These are phyloP conservation scores for Coelastrella sp. DNA, from an alignment of 139 green algal genomes.

Conservation along the genomic window DNA sequence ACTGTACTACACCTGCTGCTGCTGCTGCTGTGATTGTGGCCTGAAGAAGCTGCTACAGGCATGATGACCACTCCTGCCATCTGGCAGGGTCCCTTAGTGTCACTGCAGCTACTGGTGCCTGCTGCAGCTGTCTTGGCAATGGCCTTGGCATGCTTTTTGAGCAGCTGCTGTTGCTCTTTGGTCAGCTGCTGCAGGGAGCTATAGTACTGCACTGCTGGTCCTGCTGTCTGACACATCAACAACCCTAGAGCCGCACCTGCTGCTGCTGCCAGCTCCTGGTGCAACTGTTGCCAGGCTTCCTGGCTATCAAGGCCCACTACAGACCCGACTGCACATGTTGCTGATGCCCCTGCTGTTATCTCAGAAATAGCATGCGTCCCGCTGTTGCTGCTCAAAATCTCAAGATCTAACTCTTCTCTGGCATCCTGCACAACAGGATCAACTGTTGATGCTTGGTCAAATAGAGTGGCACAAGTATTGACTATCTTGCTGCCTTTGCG, in stretches of 20 bases:
- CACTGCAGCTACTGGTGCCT: not conserved
- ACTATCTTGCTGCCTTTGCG: not conserved
- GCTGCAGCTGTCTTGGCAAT: not conserved
- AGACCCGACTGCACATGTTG: too few species aligned
- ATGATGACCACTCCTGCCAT: not conserved
- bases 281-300: constrained; percentile 15
- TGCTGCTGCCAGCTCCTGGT: constrained; percentile 9
- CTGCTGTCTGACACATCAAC: not conserved
- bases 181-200: constrained; percentile 11
- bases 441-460: not conserved
- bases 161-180: constrained; percentile 35
- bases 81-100: not conserved
- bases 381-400: not conserved
- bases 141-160: not conserved
- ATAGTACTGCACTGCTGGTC: constrained; percentile 25
- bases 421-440: constrained; percentile 9
- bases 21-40: not conserved
- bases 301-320: not conserved
- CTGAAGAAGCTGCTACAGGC: constrained; percentile 5
- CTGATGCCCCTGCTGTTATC: not conserved
- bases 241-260: constrained; percentile 8
- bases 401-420: not conserved
- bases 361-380: too few species aligned
- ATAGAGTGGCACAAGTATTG: not conserved
- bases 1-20: not conserved